Percentiles rank a stretch among this genome's conserved stretches.
These are phyloP conservation scores for Cucurbita ficifolia DNA, from an alignment of 306 rosid species.

Conservation along the genomic window DNA sequence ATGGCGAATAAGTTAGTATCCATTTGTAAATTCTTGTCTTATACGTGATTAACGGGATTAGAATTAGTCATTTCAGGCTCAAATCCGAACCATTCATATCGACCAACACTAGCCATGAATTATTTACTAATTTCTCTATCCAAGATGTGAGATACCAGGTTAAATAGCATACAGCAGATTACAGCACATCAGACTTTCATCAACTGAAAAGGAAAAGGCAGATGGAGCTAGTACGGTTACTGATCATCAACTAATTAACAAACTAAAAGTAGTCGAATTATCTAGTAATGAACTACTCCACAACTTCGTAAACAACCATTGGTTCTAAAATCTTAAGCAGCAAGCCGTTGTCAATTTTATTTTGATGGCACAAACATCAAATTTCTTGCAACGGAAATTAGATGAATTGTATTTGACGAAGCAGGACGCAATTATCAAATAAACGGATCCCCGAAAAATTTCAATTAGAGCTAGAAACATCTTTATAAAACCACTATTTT, in stretches of 20 bases:
- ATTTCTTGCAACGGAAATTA: not conserved
- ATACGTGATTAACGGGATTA: slow-evolving; percentile 2
- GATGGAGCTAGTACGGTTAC: not conserved
- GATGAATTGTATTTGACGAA: not conserved
- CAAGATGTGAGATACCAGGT: not conserved
- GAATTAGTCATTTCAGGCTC: slow-evolving; percentile 3
- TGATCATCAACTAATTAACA: not conserved
- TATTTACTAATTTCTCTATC: not conserved
- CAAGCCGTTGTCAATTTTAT: not conserved
- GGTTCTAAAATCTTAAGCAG: not conserved
- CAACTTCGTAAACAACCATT: not conserved
- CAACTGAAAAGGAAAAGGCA: not conserved
- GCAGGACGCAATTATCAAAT: not conserved
- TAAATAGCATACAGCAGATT: not conserved
- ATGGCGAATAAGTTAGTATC: not conserved
- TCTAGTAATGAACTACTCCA: not conserved
- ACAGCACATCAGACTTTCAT: not conserved
- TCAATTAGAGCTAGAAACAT: not conserved
- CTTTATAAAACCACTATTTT: not conserved
- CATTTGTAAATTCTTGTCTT: slow-evolving; percentile 2
- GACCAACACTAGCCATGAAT: not conserved
- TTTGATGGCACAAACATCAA: not conserved
- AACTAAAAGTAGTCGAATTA: not conserved
- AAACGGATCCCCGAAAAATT: not conserved
- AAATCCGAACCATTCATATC: not conserved